A percentile compares a stretch with the other conserved stretches of the same genome.
Evolutionary conservation across 306 rosid species (phyloP).

Genomic region (Sphenostylis stenocarpa): DNA sequence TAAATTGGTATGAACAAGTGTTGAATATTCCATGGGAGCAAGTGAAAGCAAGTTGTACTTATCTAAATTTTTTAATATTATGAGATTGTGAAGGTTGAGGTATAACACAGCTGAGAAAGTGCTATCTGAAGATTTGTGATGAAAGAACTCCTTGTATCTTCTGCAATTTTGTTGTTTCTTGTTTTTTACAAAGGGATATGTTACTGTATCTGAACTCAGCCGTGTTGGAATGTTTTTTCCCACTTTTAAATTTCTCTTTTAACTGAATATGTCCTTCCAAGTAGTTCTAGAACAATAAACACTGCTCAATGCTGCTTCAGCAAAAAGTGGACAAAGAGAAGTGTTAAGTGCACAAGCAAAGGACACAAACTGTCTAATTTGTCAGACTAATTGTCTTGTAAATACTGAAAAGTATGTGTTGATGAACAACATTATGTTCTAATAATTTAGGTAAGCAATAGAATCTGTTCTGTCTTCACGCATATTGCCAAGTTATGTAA

Average conservation of each 20-base stretch:
- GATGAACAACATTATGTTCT: neutral
- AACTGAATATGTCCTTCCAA: neutral
- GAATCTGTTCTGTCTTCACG: neutral
- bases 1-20: conserved; percentile 4
- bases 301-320: neutral
- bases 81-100: neutral
- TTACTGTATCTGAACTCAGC: neutral
- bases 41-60: neutral
- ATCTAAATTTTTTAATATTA: neutral
- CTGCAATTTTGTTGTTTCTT: neutral
- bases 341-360: neutral
- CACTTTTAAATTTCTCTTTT: neutral
- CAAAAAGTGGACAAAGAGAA: neutral
- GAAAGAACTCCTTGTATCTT: neutral
- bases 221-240: neutral
- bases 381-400: neutral
- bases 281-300: neutral
- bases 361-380: neutral
- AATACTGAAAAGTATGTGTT: neutral
- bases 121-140: neutral
- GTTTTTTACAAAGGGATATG: neutral
- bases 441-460: neutral
- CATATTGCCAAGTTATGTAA: neutral
- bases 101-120: neutral
- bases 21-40: conserved; percentile 4